Base-by-base conservation (phyloP, 2,329 filamentous ascomycete genomes). In the Fusarium abutilonis region DNA sequence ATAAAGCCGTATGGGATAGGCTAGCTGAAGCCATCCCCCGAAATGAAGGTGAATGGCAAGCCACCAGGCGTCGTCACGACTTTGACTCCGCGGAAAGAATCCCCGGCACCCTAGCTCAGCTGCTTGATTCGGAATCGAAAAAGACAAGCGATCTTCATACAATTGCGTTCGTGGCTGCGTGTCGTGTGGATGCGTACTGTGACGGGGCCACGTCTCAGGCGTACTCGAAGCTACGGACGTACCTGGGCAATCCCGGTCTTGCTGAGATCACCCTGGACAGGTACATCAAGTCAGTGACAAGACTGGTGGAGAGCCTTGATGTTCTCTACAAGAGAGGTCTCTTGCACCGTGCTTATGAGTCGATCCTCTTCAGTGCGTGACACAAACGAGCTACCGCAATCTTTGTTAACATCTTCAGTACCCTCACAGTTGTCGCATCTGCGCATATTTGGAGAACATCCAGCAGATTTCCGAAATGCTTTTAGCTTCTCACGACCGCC, bases 31-130 rank as follows among this genome's bases (percentile, higher is more conserved):
- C 8, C 28, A 15, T 45, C n/a, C 42, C 42, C 13, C 34, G 17
- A 26, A 45, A n/a, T 31, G 42, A 45, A n/a, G 42, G 6, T 4
- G 29, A 45, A n/a, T 45, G 42, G 42, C 42, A 31, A 17, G 13
- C n/a, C 5, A 31, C 31, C 8, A 34, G 42, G 42, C 29, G 7
- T 10, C 42, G 42, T 21, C 31, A 45, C 19, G n/a, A 10, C 28
- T 45, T 45, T 26, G 42, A 45, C 17, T 34, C 42, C 17, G 42
- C 31, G 29, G 42, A 35, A 45, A 35, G 11, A 13, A 45, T 45
- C 15, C 29, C 28, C n/a, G 17, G 17, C 7, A 45, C 42, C 15
- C 14, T 45, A 17, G 10, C 11, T 34, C 17, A 26, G 11, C 28
- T 45, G 7, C 28, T 45, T 23, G 42, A 45, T 21, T 14, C 31